Evolutionary conservation across 805 yeast species (phyloP).

Genomic region (Candida sithepensis): DNA sequence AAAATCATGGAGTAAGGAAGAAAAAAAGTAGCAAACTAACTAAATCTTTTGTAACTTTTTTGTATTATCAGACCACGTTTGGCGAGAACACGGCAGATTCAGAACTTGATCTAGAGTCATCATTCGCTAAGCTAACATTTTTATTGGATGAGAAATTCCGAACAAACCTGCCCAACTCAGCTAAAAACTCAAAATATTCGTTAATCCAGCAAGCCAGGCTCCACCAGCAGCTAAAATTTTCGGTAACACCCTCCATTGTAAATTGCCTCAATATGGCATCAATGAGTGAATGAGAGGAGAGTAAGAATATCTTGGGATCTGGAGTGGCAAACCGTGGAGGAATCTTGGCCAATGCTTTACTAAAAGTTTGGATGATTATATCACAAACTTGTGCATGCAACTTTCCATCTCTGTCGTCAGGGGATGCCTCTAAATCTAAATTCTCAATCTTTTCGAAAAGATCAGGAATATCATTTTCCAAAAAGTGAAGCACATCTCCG

Average conservation of each 20-base stretch:
- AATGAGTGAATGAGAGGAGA: slow-evolving; percentile 49
- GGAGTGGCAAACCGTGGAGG: slow-evolving; percentile 40
- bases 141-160: slow-evolving; percentile 16
- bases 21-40: background rate
- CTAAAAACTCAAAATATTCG: slow-evolving; percentile 65
- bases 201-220: slow-evolving; percentile 70
- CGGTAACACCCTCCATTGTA: slow-evolving; percentile 48
- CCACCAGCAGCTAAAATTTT: slow-evolving; percentile 75
- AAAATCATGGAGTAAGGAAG: background rate
- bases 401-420: slow-evolving; percentile 3
- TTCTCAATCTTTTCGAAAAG: slow-evolving; percentile 9
- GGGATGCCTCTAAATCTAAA: slow-evolving; percentile 1
- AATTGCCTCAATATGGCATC: slow-evolving; percentile 62
- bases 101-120: slow-evolving; percentile 14
- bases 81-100: slow-evolving; percentile 12
- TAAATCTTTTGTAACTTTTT: background rate
- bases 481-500: slow-evolving; percentile 27
- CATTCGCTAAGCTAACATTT: slow-evolving; percentile 1
- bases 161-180: slow-evolving; percentile 57
- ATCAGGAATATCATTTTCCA: slow-evolving; percentile 33
- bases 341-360: slow-evolving; percentile 15
- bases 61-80: background rate
- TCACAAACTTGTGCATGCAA: slow-evolving; percentile 8
- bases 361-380: slow-evolving; percentile 12
- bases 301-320: slow-evolving; percentile 52